Percentiles rank a stretch among this genome's conserved stretches.
These are phyloP conservation scores for Schwanniomyces vanrijiae DNA, from an alignment of 805 yeast species.

Conservation along the genomic window DNA sequence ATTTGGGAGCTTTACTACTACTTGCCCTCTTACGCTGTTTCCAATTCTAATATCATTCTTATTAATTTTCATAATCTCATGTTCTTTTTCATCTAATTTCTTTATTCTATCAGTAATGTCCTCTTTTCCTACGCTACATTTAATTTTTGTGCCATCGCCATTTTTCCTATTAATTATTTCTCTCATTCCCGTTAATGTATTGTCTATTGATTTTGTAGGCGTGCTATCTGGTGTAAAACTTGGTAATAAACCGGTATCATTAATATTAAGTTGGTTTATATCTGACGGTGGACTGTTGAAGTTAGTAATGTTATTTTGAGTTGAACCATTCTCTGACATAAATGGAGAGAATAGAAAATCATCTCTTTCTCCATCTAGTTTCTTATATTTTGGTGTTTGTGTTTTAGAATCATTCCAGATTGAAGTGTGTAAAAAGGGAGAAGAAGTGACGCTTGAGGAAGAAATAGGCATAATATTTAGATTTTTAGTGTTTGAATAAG, in stretches of 20 bases:
- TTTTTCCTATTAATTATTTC: not conserved
- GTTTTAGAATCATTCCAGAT: slow-evolving; percentile 7
- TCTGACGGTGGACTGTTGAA: slow-evolving; percentile 6
- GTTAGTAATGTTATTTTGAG: not conserved
- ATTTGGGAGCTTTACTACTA: slow-evolving; percentile 7
- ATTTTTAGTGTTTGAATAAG: not conserved
- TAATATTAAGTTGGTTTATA: slow-evolving; percentile 13
- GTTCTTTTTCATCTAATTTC: slow-evolving; percentile 1
- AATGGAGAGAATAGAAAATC: slow-evolving; percentile 6
- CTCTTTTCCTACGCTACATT: not conserved
- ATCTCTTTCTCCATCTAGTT: not conserved
- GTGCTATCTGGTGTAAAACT: not conserved
- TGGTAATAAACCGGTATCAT: slow-evolving; percentile 18
- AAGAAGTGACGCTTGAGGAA: not conserved
- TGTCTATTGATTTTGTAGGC: not conserved
- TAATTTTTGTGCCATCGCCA: not conserved
- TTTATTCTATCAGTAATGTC: slow-evolving; percentile 1
- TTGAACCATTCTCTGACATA: not conserved
- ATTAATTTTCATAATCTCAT: not conserved
- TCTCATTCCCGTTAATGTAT: not conserved
- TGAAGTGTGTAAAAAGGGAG: not conserved
- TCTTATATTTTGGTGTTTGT: not conserved
- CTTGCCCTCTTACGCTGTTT: not conserved
- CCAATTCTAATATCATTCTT: not conserved
- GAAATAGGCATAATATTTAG: not conserved